Evolutionary conservation across 2,329 filamentous ascomycete genomes (phyloP).

Genomic region (Neospermospora avenae): DNA sequence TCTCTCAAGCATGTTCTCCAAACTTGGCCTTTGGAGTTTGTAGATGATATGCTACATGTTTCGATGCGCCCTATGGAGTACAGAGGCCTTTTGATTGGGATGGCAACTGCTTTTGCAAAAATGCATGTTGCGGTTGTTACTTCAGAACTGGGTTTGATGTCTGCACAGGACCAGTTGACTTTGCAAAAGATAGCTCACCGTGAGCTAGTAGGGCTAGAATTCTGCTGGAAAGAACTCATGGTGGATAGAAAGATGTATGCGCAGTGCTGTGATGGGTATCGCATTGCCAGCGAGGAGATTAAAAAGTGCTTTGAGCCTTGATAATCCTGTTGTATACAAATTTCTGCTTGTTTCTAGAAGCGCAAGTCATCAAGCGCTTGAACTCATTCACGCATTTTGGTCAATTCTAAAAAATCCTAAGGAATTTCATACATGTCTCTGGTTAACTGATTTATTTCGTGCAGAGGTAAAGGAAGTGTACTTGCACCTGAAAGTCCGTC

Average conservation of each 20-base stretch:
- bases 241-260: constrained; percentile 10
- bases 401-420: no score
- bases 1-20: constrained; percentile 30
- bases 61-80: constrained; percentile 28
- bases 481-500: no score
- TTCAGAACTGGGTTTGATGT: constrained; percentile 7
- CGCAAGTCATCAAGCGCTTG: no score
- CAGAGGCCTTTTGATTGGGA: constrained; percentile 33
- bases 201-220: constrained; percentile 17
- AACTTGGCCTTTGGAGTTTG: constrained; percentile 28
- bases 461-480: no score
- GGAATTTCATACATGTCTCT: no score
- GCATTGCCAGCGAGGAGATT: constrained; percentile 13
- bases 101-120: constrained; percentile 36
- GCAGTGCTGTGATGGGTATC: constrained; percentile 19
- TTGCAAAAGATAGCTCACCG: constrained; percentile 15
- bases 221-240: constrained; percentile 17
- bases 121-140: constrained; percentile 21
- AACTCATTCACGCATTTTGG: no score
- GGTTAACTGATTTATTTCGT: no score
- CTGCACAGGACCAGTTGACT: constrained; percentile 11
- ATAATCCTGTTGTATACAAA: neutral
- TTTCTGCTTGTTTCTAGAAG: no score
- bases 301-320: constrained; percentile 15
- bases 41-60: constrained; percentile 24